Percentiles rank a stretch among this genome's conserved stretches.
Conservation (phyloP, 148 eudicot species). For the Nepenthes gracilis region DNA sequence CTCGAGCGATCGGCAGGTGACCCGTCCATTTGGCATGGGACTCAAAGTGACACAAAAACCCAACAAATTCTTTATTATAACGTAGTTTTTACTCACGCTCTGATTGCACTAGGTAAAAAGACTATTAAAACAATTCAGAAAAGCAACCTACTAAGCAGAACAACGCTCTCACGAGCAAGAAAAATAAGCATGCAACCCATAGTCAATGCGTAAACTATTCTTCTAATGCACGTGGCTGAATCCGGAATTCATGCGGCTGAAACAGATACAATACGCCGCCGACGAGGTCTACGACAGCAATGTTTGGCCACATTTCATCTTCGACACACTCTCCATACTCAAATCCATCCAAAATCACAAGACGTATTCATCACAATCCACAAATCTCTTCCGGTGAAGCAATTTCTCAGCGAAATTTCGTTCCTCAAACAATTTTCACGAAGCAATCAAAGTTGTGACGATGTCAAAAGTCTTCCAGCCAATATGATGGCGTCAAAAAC, state of each 20-base stretch:
- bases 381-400: background rate
- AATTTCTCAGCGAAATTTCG: background rate
- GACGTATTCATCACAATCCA: constrained; percentile 6
- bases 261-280: constrained; percentile 14
- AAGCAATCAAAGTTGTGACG: background rate
- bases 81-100: no score
- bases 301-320: constrained; percentile 18
- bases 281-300: constrained; percentile 13
- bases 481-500: background rate
- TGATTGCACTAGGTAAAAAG: no score
- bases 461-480: background rate
- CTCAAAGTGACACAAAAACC: no score
- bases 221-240: constrained; percentile 15
- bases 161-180: no score
- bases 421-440: background rate
- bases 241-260: constrained; percentile 17
- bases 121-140: no score
- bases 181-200: no score
- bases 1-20: no score
- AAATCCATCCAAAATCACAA: background rate
- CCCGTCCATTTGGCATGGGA: no score
- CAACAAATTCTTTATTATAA: no score
- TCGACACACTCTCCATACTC: constrained; percentile 30
- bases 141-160: no score
- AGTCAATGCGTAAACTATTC: no score